A percentile compares a stretch with the other conserved stretches of the same genome.
phyloP scores from a whole-genome alignment of 75 land plant species.

The Pinus taeda region DNA sequence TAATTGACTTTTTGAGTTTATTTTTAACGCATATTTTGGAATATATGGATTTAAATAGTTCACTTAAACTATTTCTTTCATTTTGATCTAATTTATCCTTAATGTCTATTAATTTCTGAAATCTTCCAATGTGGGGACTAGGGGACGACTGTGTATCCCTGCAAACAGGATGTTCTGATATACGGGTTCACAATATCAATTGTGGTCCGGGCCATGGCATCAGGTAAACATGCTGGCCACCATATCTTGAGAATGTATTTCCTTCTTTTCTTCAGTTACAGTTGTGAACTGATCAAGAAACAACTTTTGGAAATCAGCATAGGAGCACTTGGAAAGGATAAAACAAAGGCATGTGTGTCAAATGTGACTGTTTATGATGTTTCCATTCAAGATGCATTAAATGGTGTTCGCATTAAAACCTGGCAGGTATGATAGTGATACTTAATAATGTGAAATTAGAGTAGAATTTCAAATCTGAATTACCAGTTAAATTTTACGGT shows the following conservation, averaged over 20 bases:
- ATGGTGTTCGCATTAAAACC: slow-evolving; percentile 48
- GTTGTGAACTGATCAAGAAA: no score
- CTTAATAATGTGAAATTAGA: no score
- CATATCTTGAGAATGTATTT: no score
- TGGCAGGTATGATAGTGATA: slow-evolving; percentile 29
- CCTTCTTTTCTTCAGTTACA: no score
- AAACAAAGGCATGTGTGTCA: slow-evolving; percentile 34
- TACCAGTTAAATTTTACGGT: no score
- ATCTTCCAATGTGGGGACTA: background rate
- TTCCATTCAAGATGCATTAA: slow-evolving; percentile 17
- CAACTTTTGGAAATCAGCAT: slow-evolving; percentile 17
- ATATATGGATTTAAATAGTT: no score
- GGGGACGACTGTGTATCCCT: slow-evolving; percentile 45
- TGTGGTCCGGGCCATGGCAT: slow-evolving; percentile 44
- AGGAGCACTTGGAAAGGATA: slow-evolving; percentile 32
- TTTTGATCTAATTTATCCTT: background rate
- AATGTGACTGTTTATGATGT: slow-evolving; percentile 37
- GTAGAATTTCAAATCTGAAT: no score
- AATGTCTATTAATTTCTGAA: background rate
- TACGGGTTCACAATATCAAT: slow-evolving; percentile 17
- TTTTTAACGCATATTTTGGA: no score
- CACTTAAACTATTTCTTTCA: no score
- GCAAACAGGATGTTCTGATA: slow-evolving; percentile 29
- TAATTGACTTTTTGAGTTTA: no score
- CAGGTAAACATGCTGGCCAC: slow-evolving; percentile 10